Base-by-base conservation (phyloP, 257 asterid species). In the Capsicum rhomboideum region DNA sequence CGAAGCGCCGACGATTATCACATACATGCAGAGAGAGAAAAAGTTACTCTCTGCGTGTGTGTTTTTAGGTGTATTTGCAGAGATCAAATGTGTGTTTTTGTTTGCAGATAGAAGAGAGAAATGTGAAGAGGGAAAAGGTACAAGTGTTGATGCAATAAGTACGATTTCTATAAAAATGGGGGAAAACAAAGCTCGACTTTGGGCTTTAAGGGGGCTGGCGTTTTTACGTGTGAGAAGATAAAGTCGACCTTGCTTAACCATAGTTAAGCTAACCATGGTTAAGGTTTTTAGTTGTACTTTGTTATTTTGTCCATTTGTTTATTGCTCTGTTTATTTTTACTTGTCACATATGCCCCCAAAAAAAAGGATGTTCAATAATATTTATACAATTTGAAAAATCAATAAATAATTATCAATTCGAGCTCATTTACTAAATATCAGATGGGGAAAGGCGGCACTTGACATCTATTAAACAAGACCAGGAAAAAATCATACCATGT, bases 191-290 rank as follows among this genome's bases (percentile, higher is more conserved):
- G 59, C 59, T 81, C 40, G 74, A 81, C 56, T 61, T 61, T 58
- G 84, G 40, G 84, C 55, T 17, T 81, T 29, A 34, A 34, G 50
- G 61, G 58, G 74, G 5, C 40, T 46, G 58, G 87, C 68, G 85
- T 66, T 69, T 83, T 49, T 79, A 12, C 46, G 82, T 77, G 63
- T 77, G 23, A 88, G 85, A 63, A 90, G 91, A 87, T 87, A 88
- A 84, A 85, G 87, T 84, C 90, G 91, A 88, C 7, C 75, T 14
- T 77, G 55, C 83, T 82, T 83, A 50, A 89, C 92, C 83, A 58
- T 52, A 28, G 86, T 67, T 82, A 49, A 86, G 54, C 83, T 82
- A 83, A 87, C 93, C 84, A 84, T 74, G 88, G 90, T 90, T 13
- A 2, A 8, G 61, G 68, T 63, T 67, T 28, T 14, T 53, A 46